A percentile compares a stretch with the other conserved stretches of the same genome.
These are phyloP conservation scores for Aspergillus olivimuriae DNA, from an alignment of 495 filamentous ascomycete genomes.

Conservation along the genomic window DNA sequence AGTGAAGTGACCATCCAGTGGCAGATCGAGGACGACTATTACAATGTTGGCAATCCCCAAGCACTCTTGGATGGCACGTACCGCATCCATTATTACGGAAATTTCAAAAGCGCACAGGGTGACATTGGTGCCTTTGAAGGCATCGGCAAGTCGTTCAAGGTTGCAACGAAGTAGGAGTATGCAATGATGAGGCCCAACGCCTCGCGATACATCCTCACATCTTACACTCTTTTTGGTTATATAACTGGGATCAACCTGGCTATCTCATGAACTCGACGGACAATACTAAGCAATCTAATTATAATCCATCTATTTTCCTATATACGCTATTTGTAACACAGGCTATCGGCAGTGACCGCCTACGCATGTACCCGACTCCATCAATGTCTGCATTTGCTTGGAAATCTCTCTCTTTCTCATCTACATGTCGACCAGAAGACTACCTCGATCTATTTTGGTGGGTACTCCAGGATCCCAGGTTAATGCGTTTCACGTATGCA, in stretches of 20 bases:
- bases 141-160: conserved; percentile 57
- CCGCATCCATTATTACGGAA: conserved; percentile 79
- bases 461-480: too few species aligned
- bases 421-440: too few species aligned
- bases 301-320: too few species aligned
- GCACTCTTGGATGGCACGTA: conserved; percentile 57
- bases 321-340: too few species aligned
- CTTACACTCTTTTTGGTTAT: neutral
- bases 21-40: conserved; percentile 60
- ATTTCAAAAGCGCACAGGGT: conserved; percentile 66
- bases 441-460: too few species aligned
- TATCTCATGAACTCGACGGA: too few species aligned
- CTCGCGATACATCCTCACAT: neutral
- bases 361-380: too few species aligned
- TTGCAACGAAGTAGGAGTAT: conserved; percentile 16
- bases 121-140: conserved; percentile 70
- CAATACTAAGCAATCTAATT: too few species aligned
- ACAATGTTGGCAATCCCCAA: conserved; percentile 30
- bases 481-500: too few species aligned
- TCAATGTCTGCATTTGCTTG: too few species aligned
- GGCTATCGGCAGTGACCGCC: too few species aligned
- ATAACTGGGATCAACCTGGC: neutral
- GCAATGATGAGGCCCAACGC: neutral
- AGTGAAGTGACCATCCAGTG: conserved; percentile 77
- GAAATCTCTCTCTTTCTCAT: too few species aligned